Evolutionary conservation across 768 basidiomycete genomes (phyloP).

Genomic region (Podaxis rugospora): DNA sequence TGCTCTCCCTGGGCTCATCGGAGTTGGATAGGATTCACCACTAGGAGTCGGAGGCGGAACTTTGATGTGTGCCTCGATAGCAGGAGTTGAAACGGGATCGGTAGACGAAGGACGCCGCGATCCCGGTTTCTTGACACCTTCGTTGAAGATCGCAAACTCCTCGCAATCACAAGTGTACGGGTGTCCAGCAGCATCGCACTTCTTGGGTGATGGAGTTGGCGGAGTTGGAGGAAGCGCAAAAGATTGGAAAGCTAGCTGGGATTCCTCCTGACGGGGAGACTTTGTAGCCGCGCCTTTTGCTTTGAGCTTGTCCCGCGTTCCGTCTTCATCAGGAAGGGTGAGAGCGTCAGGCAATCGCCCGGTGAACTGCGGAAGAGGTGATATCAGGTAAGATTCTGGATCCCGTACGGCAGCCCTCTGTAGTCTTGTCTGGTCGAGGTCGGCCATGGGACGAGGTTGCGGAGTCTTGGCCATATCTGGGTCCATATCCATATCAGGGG

Average conservation of each 20-base stretch:
- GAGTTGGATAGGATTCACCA: conserved; percentile 7
- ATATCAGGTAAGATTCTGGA: conserved; percentile 32
- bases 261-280: neutral
- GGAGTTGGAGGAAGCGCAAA: neutral
- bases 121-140: conserved; percentile 4
- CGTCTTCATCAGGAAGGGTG: conserved; percentile 24
- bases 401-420: conserved; percentile 28
- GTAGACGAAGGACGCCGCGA: neutral
- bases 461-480: conserved; percentile 8
- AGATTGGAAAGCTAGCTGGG: neutral
- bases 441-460: conserved; percentile 15
- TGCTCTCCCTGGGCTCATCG: conserved; percentile 19
- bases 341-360: conserved; percentile 32
- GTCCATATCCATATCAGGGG: conserved; percentile 8
- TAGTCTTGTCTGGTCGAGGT: conserved; percentile 30
- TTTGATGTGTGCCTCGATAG: conserved; percentile 1
- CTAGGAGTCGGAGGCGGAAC: conserved; percentile 11
- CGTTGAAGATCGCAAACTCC: conserved; percentile 12
- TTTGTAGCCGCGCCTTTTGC: neutral
- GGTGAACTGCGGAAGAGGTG: conserved; percentile 40
- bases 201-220: conserved; percentile 3
- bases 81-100: neutral
- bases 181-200: conserved; percentile 20
- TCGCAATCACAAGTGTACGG: conserved; percentile 19
- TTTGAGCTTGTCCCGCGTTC: conserved; percentile 16